phyloP scores from a whole-genome alignment of 148 eudicot genomes.

The Chenopodium formosanum region DNA sequence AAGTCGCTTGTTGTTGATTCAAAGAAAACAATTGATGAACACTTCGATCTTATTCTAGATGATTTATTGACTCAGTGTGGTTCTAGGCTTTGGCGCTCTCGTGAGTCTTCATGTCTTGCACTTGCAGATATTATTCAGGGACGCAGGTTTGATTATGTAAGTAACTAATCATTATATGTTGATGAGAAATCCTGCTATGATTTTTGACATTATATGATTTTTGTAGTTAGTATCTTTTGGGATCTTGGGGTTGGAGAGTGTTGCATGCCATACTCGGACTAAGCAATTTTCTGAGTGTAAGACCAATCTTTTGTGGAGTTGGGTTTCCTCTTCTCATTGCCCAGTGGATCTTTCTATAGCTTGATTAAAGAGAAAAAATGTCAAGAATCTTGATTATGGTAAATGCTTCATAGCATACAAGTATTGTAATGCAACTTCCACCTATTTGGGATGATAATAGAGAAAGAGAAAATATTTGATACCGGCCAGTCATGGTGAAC shows the following conservation, averaged over 20 bases:
- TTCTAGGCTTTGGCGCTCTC: constrained; percentile 97
- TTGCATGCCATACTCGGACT: not conserved
- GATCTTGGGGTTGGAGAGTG: not conserved
- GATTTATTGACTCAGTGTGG: constrained; percentile 83
- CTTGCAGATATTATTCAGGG: constrained; percentile 92
- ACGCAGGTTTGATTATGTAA: constrained; percentile 85
- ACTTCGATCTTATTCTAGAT: constrained; percentile 70
- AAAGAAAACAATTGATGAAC: constrained; percentile 75
- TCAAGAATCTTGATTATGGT: not conserved
- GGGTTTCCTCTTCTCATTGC: not conserved
- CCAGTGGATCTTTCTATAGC: not conserved
- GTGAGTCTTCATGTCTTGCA: constrained; percentile 97
- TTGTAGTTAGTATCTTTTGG: not conserved
- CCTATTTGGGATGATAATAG: not conserved
- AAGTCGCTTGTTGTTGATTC: constrained; percentile 87
- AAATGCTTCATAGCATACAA: not conserved
- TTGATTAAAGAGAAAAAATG: not conserved
- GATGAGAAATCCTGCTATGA: not conserved
- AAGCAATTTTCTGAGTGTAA: not conserved
- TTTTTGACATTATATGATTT: not conserved
- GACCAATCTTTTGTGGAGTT: not conserved
- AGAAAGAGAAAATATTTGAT: not conserved
- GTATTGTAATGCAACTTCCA: not conserved
- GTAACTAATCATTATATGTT: not conserved
- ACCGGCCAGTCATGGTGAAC: not conserved